Evolutionary conservation across 1,284 basidiomycete species (phyloP).

Genomic region (Pseudozyma thailandica): DNA sequence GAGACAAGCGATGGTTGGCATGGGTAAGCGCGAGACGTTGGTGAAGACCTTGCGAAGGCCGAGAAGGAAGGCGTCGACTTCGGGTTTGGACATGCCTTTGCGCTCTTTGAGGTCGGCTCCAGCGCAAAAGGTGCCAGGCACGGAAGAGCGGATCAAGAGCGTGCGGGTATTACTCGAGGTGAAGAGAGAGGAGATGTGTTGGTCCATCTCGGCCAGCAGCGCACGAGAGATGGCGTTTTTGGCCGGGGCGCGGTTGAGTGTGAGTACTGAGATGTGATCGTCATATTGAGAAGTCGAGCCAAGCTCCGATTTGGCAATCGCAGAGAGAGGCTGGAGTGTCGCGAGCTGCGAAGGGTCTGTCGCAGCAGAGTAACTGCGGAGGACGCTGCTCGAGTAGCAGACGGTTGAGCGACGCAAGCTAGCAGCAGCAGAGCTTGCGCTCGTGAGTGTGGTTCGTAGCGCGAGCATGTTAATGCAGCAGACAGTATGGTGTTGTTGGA

Average conservation of each 20-base stretch:
- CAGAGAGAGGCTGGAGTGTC: conserved; percentile 26
- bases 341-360: conserved; percentile 27
- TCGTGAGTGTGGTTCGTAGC: conserved; percentile 12
- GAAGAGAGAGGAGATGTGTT: conserved; percentile 73
- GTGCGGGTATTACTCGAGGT: conserved; percentile 36
- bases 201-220: conserved; percentile 77
- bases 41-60: conserved; percentile 79
- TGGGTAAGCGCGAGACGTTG: conserved; percentile 80
- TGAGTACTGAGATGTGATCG: conserved; percentile 68
- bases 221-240: conserved; percentile 88
- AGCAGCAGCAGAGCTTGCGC: conserved; percentile 2
- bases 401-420: conserved; percentile 9
- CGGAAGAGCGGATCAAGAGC: conserved; percentile 46
- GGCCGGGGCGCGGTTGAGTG: conserved; percentile 81
- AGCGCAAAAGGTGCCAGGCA: conserved; percentile 73
- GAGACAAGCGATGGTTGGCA: conserved; percentile 90
- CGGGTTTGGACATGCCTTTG: conserved; percentile 73
- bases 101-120: conserved; percentile 91
- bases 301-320: conserved; percentile 23
- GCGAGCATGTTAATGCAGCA: conserved; percentile 17
- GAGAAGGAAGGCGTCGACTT: conserved; percentile 82
- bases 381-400: conserved; percentile 1
- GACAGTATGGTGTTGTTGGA: background rate
- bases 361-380: conserved; percentile 34
- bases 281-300: conserved; percentile 25